Evolutionary conservation across 2,329 filamentous ascomycete species (phyloP), one percentile per base, ranked within the genome.

Genomic region (Exophiala xenobiotica): DNA sequence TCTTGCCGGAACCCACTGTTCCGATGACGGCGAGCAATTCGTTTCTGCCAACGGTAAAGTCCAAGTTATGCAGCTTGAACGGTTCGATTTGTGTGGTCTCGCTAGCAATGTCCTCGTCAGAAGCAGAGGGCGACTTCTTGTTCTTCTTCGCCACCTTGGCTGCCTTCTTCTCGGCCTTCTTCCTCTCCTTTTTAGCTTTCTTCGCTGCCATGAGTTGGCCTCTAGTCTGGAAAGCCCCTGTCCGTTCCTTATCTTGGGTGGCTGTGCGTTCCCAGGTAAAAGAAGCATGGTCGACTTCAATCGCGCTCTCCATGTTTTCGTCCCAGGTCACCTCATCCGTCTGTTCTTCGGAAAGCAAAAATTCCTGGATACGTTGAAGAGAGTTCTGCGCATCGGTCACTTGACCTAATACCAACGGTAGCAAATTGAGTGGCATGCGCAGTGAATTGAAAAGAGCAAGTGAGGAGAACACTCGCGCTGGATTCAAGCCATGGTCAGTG

Each of bases 401-500:
- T 67, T 95, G 90, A 24, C 90, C 88, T 60, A 97, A 85, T 37
- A 96, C 88, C 56, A 96, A 72, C 0, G 92, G 92, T 2, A 97
- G 75, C 63, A 96, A 71, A 65, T 96, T 97, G 46, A 99, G 79
- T 0, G 93, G 93, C 68, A 96, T 82, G 35, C 93, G 84, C 37
- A 99, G 78, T 4, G 87, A 85, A 68, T 97, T 97, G 78, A 97
- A 99, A 6, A 97, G 73, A 0, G 92, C 92, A 11, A 97, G 78
- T 0, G 92, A 97, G 0, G 92, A 96, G 73, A 99, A 97, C 27
- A 97, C 80, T 29, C 59, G 50, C 0, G 90, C 89, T 0, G 93
- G 85, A 1, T 81, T 75, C 14, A 97, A 78, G 22, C 69, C 68
- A 61, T 90, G 85, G 51, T 86, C 76, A 1, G 80, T 75, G n/a